Percentiles rank a stretch among this genome's conserved stretches.
Conservation (phyloP, 2,329 filamentous ascomycete genomes). For the Cadophora sp. region DNA sequence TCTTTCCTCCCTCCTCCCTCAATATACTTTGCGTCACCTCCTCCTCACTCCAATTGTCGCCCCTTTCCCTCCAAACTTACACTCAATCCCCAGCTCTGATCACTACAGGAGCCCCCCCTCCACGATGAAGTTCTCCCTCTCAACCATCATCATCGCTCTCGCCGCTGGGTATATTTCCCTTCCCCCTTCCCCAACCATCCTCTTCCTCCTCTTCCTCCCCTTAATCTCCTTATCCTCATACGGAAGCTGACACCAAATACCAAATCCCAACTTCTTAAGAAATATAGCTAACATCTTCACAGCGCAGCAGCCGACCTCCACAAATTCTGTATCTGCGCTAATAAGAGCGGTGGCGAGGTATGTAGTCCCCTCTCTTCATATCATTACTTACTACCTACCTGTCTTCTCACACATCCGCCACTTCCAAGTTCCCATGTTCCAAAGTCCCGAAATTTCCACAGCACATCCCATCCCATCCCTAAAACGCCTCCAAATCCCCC, state of each 20-base stretch:
- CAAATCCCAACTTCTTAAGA: not conserved
- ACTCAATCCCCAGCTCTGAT: not conserved
- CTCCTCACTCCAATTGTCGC: not conserved
- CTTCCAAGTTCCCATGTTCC: too few relatives aligned
- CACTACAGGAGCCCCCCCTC: not conserved
- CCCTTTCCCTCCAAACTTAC: not conserved
- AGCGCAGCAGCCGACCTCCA: not conserved
- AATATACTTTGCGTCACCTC: too few relatives aligned
- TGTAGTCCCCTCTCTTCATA: not conserved
- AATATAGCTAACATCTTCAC: not conserved
- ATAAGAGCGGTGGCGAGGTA: not conserved
- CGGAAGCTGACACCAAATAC: not conserved
- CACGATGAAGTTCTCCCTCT: not conserved
- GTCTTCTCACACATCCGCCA: not conserved
- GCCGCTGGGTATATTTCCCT: not conserved
- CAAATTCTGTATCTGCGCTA: not conserved
- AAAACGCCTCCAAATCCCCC: too few relatives aligned
- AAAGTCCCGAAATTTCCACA: too few relatives aligned
- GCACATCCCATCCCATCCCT: too few relatives aligned
- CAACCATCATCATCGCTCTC: not conserved
- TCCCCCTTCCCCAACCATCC: not conserved
- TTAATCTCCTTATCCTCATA: not conserved
- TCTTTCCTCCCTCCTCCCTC: too few relatives aligned
- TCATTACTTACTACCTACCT: too few relatives aligned
- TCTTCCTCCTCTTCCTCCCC: not conserved